Conservation (phyloP, 164 flowering plant genomes). For the Magnolia kwangsiensis region DNA sequence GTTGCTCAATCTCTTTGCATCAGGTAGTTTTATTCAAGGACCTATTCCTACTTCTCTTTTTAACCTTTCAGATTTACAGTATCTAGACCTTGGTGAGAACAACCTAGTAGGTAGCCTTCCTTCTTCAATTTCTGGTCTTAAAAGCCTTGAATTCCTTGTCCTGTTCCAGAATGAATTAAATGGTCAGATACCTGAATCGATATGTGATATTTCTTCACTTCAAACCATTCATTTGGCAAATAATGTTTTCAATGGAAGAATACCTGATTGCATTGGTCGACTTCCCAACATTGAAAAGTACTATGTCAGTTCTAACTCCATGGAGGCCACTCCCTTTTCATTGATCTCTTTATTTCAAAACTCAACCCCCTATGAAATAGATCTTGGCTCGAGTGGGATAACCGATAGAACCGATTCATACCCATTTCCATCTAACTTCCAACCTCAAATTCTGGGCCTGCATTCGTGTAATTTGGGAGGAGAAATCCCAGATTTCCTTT, state of each 20-base stretch:
- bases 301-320: conserved; percentile 1
- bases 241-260: conserved; percentile 14
- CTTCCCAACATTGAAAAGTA: conserved; percentile 3
- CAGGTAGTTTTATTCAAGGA: conserved; percentile 21
- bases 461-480: not conserved
- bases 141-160: conserved; percentile 2
- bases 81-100: conserved; percentile 17
- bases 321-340: conserved; percentile 14
- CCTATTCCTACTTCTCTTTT: conserved; percentile 17
- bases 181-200: conserved; percentile 19
- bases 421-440: conserved; percentile 3
- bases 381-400: conserved; percentile 6
- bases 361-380: conserved; percentile 2
- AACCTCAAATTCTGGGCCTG: not conserved
- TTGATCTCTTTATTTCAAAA: conserved; percentile 4
- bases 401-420: not conserved
- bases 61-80: conserved; percentile 18
- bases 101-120: conserved; percentile 17
- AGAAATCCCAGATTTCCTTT: conserved; percentile 8
- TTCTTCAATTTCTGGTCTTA: conserved; percentile 13
- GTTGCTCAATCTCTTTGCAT: not conserved
- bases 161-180: conserved; percentile 10
- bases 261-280: conserved; percentile 19
- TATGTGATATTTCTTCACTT: conserved; percentile 19
- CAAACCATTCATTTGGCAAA: not conserved